phyloP scores from a whole-genome alignment of 495 filamentous ascomycete genomes.

The Venustampulla echinocandica region DNA sequence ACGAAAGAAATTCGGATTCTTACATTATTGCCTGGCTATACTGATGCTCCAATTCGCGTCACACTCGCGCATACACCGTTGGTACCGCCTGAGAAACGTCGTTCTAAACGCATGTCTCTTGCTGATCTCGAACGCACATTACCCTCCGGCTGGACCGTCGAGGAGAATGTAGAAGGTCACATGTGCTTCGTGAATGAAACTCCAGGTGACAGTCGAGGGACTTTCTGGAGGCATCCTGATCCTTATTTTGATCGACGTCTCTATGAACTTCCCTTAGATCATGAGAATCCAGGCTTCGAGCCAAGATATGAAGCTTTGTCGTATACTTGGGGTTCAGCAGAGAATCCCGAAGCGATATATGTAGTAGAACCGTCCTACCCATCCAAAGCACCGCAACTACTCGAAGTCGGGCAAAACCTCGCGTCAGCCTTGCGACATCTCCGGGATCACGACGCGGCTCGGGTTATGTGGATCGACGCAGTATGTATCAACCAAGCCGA shows the following conservation, averaged over 20 bases:
- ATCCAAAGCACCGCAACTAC: too few relatives aligned
- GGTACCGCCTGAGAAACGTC: too few relatives aligned
- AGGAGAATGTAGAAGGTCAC: too few relatives aligned
- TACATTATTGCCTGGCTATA: neutral
- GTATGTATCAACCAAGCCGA: constrained; percentile 13
- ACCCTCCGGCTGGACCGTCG: too few relatives aligned
- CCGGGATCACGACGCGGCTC: neutral
- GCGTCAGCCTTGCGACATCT: neutral
- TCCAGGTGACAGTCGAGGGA: too few relatives aligned
- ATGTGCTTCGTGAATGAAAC: too few relatives aligned
- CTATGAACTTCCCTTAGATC: too few relatives aligned
- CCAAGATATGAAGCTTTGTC: neutral
- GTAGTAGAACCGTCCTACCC: neutral
- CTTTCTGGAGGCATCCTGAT: too few relatives aligned
- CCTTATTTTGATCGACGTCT: too few relatives aligned
- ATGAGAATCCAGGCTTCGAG: too few relatives aligned
- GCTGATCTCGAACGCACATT: too few relatives aligned
- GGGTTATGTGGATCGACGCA: constrained; percentile 3
- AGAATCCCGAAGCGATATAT: neutral
- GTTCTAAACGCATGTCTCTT: too few relatives aligned
- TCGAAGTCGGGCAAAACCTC: neutral
- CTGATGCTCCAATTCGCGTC: neutral
- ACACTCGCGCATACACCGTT: neutral
- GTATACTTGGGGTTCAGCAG: neutral
- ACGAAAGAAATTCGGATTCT: neutral